A percentile compares a stretch with the other conserved stretches of the same genome.
phyloP scores from a whole-genome alignment of 108 stramenopile genomes.

The Cylindrotheca closterium region DNA sequence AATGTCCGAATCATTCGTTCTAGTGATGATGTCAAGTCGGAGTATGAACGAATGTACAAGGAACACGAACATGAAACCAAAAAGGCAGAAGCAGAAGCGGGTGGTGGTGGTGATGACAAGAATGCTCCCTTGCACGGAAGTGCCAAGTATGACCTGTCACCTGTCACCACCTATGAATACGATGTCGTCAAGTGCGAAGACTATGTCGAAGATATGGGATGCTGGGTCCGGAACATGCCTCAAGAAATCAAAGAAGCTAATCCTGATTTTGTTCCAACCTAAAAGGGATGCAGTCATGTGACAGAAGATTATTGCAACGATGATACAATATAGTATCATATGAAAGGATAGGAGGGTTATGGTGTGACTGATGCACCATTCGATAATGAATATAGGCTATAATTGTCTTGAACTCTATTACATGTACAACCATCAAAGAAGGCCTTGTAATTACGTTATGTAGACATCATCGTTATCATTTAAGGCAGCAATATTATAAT shows the following conservation, averaged over 20 bases:
- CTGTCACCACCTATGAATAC: slow-evolving; percentile 71
- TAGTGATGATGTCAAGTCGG: slow-evolving; percentile 22
- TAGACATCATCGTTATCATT: not conserved
- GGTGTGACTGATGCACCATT: too few relatives aligned
- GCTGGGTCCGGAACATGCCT: slow-evolving; percentile 89
- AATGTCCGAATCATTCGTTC: slow-evolving; percentile 58
- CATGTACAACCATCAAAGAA: too few relatives aligned
- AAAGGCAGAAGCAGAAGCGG: slow-evolving; percentile 16
- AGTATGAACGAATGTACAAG: slow-evolving; percentile 43
- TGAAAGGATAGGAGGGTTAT: too few relatives aligned
- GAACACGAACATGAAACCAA: slow-evolving; percentile 22
- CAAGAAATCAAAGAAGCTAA: slow-evolving; percentile 79
- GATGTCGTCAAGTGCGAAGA: slow-evolving; percentile 85
- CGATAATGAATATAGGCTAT: too few relatives aligned
- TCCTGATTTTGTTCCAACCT: slow-evolving; percentile 89
- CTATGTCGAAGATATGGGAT: slow-evolving; percentile 67
- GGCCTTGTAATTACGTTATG: too few relatives aligned
- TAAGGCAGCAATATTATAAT: not conserved
- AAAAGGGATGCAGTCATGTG: too few relatives aligned
- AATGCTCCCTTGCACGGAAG: slow-evolving; percentile 35
- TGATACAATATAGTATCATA: too few relatives aligned
- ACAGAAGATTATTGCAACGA: too few relatives aligned
- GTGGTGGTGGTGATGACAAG: slow-evolving; percentile 34
- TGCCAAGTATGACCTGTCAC: slow-evolving; percentile 60
- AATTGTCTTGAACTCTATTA: too few relatives aligned